A percentile compares a stretch with the other conserved stretches of the same genome.
phyloP scores from a whole-genome alignment of 1,284 basidiomycete genomes.

The Irpex rosettiformis region DNA sequence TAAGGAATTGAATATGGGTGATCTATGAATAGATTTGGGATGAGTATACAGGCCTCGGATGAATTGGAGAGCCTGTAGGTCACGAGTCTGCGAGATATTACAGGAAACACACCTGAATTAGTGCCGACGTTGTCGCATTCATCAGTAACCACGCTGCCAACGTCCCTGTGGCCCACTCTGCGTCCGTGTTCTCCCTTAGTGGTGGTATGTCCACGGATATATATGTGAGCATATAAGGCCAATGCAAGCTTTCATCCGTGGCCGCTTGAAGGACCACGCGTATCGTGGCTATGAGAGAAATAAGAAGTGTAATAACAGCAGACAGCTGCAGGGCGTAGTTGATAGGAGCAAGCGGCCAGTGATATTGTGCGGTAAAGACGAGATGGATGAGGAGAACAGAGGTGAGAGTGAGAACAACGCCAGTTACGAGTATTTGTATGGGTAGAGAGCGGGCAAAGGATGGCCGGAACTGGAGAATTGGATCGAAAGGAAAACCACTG shows the following conservation, averaged over 20 bases:
- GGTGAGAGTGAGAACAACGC: slow-evolving; percentile 85
- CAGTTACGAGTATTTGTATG: slow-evolving; percentile 86
- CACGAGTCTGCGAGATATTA: background rate
- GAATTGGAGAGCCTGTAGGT: background rate
- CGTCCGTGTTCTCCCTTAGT: slow-evolving; percentile 24
- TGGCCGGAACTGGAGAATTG: slow-evolving; percentile 75
- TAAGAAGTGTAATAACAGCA: slow-evolving; percentile 77
- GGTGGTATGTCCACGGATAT: slow-evolving; percentile 82
- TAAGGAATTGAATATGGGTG: slow-evolving; percentile 97
- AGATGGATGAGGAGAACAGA: slow-evolving; percentile 90
- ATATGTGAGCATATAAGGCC: slow-evolving; percentile 97
- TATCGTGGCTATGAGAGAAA: slow-evolving; percentile 74
- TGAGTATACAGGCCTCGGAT: background rate
- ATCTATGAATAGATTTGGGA: slow-evolving; percentile 50
- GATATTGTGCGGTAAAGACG: slow-evolving; percentile 93
- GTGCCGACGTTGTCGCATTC: slow-evolving; percentile 79
- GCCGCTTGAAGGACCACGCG: slow-evolving; percentile 69
- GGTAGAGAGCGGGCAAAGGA: slow-evolving; percentile 84
- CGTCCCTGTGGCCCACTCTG: slow-evolving; percentile 64
- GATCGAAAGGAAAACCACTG: slow-evolving; percentile 46
- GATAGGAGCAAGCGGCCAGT: slow-evolving; percentile 88
- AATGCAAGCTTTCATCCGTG: slow-evolving; percentile 61
- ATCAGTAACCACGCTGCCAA: slow-evolving; percentile 84
- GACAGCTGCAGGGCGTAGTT: slow-evolving; percentile 91
- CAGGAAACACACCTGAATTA: slow-evolving; percentile 67